Evolutionary conservation across 257 asterid species (phyloP).

Genomic region (Capsicum pubescens): DNA sequence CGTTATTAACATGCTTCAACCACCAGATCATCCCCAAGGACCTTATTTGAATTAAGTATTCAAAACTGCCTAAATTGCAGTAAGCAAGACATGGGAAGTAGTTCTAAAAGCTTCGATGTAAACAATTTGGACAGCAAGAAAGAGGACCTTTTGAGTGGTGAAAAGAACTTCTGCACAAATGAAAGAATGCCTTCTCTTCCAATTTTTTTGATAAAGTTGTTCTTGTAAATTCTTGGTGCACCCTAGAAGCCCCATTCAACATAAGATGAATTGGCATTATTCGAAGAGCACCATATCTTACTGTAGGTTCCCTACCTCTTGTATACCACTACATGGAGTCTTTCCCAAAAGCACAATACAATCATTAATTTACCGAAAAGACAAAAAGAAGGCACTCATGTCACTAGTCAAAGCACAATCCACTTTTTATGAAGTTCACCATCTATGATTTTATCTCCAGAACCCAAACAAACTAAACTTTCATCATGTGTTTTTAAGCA

Average conservation of each 20-base stretch:
- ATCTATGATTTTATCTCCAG: background rate
- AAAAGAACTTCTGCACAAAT: background rate
- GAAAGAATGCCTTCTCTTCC: background rate
- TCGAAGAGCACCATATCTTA: background rate
- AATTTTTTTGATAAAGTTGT: background rate
- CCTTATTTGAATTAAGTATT: background rate
- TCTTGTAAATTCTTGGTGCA: background rate
- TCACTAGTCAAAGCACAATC: constrained; percentile 11
- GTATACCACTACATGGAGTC: background rate
- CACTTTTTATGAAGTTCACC: background rate
- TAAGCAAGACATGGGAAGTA: constrained; percentile 18
- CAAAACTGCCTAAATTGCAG: background rate
- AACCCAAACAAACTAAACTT: constrained; percentile 17
- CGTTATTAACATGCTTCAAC: constrained; percentile 16
- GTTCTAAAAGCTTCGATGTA: background rate
- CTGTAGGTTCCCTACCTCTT: background rate
- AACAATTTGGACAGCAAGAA: background rate
- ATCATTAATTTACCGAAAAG: background rate
- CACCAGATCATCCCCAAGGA: constrained; percentile 6
- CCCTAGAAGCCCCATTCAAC: background rate
- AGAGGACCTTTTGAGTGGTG: background rate
- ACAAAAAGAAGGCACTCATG: constrained; percentile 10
- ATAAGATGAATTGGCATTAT: background rate
- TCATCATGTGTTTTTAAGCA: background rate
- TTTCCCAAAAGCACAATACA: background rate